Base-by-base conservation (phyloP, 306 rosid genomes). In the Vigna radiata region DNA sequence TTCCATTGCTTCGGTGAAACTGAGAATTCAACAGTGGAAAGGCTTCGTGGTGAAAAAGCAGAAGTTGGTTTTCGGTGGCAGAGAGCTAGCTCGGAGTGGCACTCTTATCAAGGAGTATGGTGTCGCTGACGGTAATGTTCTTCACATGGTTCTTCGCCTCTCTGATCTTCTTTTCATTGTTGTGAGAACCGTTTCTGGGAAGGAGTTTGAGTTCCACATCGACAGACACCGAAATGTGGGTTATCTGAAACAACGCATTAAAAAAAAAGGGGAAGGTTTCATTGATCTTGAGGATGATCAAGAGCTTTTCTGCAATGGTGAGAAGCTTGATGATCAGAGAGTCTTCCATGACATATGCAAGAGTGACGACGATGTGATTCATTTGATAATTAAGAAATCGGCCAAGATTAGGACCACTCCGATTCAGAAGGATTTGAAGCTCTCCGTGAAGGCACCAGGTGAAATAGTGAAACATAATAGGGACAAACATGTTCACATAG, bases 11-110 rank as follows among this genome's bases (percentile, higher is more conserved):
- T 90, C 87, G 0, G 90, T 90, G 59, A 90, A 90, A 77, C 80
- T 88, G 11, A 86, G 92, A 83, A 88, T 90, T 77, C 92, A 90
- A 58, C 85, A 85, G 4, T 85, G 83, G 67, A 82, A 83, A 77
- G 92, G 95, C n/a, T 86, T 90, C 39, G 87, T 83, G 6, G 90
- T 79, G 55, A 88, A 81, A 88, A 86, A 88, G 21, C 95, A 90
- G 79, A 90, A 85, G 80, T 79, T 90, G 17, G 92, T 90, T 64
- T 90, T 73, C 46, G 74, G 76, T 46, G 95, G 90, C 54, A 83
- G 92, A 64, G 92, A 88, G 59, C 78, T 90, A 21, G 85, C 92
- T 48, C 85, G 90, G 21, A 86, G 83, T 29, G 56, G 78, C 8
- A 43, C 88, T 7, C 88, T 68, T 4, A 72, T 90, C 58, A 88